phyloP scores from a whole-genome alignment of 106 monocot species.

The Agapanthus africanus region DNA sequence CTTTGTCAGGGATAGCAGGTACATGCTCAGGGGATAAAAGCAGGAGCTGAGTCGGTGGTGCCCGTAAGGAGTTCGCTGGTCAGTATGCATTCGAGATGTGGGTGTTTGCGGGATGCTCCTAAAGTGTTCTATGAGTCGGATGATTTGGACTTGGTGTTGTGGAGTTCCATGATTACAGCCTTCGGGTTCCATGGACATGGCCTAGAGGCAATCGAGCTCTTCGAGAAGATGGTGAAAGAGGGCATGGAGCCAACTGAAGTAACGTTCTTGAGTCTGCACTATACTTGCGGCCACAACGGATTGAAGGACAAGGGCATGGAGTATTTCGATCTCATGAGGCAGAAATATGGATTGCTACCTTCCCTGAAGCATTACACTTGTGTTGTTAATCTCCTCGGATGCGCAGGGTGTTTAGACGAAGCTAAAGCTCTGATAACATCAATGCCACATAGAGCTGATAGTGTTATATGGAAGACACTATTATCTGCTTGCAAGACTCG shows the following conservation, averaged over 20 bases:
- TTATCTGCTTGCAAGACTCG: slow-evolving; percentile 61
- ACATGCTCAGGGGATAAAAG: slow-evolving; percentile 48
- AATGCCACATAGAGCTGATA: slow-evolving; percentile 50
- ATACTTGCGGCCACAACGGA: slow-evolving; percentile 73
- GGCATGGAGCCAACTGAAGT: slow-evolving; percentile 58
- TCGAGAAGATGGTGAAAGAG: slow-evolving; percentile 41
- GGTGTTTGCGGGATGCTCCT: slow-evolving; percentile 37
- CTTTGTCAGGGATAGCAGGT: slow-evolving; percentile 59
- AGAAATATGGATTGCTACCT: slow-evolving; percentile 33
- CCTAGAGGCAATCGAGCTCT: slow-evolving; percentile 35
- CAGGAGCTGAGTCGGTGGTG: slow-evolving; percentile 28
- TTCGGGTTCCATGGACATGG: slow-evolving; percentile 80
- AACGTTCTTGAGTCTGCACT: slow-evolving; percentile 63
- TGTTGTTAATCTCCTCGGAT: slow-evolving; percentile 68
- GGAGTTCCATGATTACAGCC: slow-evolving; percentile 64
- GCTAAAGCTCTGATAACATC: slow-evolving; percentile 55
- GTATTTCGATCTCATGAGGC: slow-evolving; percentile 44
- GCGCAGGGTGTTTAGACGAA: slow-evolving; percentile 46
- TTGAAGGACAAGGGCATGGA: slow-evolving; percentile 51
- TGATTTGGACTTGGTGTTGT: slow-evolving; percentile 37
- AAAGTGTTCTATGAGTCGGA: slow-evolving; percentile 25
- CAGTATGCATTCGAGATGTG: slow-evolving; percentile 77
- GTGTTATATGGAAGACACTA: slow-evolving; percentile 77
- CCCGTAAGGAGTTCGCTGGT: slow-evolving; percentile 57
- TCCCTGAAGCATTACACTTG: slow-evolving; percentile 73